Base-by-base conservation (phyloP, 2,329 filamentous ascomycete species). In the Fusarium xylarioides region DNA sequence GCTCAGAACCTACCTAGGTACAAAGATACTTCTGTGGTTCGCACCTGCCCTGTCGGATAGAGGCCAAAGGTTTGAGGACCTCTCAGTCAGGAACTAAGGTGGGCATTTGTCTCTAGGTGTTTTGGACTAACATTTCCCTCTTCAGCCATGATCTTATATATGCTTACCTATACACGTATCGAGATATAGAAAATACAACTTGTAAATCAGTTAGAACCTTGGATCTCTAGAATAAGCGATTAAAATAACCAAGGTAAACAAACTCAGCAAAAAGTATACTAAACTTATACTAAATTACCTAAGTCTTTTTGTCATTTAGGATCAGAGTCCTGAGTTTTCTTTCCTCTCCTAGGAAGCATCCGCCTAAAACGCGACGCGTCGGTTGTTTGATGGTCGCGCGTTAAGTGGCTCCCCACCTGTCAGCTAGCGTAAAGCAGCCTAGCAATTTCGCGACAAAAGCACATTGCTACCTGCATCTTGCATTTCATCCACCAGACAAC, bases 331-430 rank as follows among this genome's bases (percentile, higher is more conserved):
- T 18, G 15, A 43, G n/a, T 43, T 23, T 38, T 38, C 37, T 38
- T 38, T 12, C 37, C n/a, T 43, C n/a, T 23, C 23, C n/a, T 26
- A 21, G 19, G 19, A 10, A 21, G 23, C 23, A 19, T 38, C 43
- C 28, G 19, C 43, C 23, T 34, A 28, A 42, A 56, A 71, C 71
- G 71, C 71, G 71, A 68, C 63, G 62, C 59, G 66, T 68, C n/a
- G 30, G 30, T 19, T 52, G 30, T 16, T 42, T 34, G 23, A 59
- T 38, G 34, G 35, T 59, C 54, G 50, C 71, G 71, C 63, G 71
- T 74, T 66, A 74, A 74, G 67, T 74, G 71, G 53, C 53, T 68
- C 65, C 65, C 44, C 65, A 68, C 63, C 44, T 64, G 40, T 40
- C 30, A 44, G 42, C 52, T 43, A 67, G 60, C 38, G 58, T 66